phyloP scores from a whole-genome alignment of 2,329 filamentous ascomycete species.

The Penicillium hesseltinei region DNA sequence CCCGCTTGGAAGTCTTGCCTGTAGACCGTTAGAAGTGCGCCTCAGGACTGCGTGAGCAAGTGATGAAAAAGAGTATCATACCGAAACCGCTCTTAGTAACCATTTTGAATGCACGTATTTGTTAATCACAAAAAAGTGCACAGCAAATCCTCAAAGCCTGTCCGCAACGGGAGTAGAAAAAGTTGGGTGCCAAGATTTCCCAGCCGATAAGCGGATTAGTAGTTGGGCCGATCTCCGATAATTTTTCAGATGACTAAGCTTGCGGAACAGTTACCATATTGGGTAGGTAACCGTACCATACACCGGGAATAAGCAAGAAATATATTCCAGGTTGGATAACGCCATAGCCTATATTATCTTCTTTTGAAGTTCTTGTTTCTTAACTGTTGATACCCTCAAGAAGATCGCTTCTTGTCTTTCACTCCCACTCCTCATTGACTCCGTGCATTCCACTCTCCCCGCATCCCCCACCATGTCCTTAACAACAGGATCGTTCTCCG shows the following conservation, averaged over 20 bases:
- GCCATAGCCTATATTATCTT: not conserved
- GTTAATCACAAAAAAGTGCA: conserved; percentile 15
- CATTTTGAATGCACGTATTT: conserved; percentile 32
- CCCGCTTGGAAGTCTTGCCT: conserved; percentile 96
- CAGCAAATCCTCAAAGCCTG: conserved; percentile 11
- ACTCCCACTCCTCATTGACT: not conserved
- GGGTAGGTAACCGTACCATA: conserved; percentile 1
- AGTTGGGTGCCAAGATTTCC: conserved; percentile 36
- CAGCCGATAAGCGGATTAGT: conserved; percentile 36
- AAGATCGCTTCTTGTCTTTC: not conserved
- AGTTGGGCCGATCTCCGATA: conserved; percentile 36
- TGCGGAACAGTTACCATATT: conserved; percentile 16
- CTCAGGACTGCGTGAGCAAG: not conserved
- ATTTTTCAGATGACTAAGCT: not conserved
- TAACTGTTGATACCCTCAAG: conserved; percentile 7
- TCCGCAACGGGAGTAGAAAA: conserved; percentile 25
- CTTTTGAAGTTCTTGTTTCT: not conserved
- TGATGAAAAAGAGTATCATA: conserved; percentile 19
- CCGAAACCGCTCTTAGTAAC: conserved; percentile 36
- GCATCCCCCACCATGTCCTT: conserved; percentile 32
- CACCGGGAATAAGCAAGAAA: not conserved
- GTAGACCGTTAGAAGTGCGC: conserved; percentile 12
- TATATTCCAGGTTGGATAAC: not conserved
- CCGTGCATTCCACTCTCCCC: conserved; percentile 2
- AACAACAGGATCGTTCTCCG: conserved; percentile 40